These are phyloP conservation scores for Backusella australiensis DNA, from an alignment of 192 early-diverging fungal species.

Conservation along the genomic window DNA sequence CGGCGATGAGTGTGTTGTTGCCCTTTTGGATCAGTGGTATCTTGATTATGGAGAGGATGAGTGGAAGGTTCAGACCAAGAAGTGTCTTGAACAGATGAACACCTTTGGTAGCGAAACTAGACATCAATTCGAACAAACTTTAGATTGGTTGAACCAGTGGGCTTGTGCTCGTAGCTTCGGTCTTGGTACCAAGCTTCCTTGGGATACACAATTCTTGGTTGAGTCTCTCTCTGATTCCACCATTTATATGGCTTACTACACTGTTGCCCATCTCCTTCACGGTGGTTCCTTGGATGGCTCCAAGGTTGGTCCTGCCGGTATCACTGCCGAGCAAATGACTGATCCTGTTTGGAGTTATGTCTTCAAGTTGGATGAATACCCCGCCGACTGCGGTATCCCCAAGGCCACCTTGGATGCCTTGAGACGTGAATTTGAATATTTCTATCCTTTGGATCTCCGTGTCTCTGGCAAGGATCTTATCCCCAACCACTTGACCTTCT, in stretches of 20 bases:
- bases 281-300: constrained; percentile 83
- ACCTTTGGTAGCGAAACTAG: constrained; percentile 79
- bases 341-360: constrained; percentile 93
- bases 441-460: constrained; percentile 97
- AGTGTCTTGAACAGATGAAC: constrained; percentile 81
- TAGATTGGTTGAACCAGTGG: constrained; percentile 96
- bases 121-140: constrained; percentile 79
- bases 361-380: constrained; percentile 63
- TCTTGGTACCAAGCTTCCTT: constrained; percentile 89
- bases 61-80: constrained; percentile 76
- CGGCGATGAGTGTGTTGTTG: constrained; percentile 97
- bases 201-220: constrained; percentile 90
- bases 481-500: constrained; percentile 97
- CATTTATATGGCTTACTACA: constrained; percentile 99
- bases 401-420: constrained; percentile 71
- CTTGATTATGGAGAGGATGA: constrained; percentile 92
- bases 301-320: constrained; percentile 69
- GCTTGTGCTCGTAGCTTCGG: constrained; percentile 95
- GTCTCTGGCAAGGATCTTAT: constrained; percentile 96
- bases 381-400: constrained; percentile 60
- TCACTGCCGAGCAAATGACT: constrained; percentile 85
- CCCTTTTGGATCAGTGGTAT: constrained; percentile 97
- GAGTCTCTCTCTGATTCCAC: constrained; percentile 98
- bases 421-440: constrained; percentile 93
- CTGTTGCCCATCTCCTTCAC: constrained; percentile 91